phyloP scores from a whole-genome alignment of 805 yeast genomes.

The Candida fluviatilis region DNA sequence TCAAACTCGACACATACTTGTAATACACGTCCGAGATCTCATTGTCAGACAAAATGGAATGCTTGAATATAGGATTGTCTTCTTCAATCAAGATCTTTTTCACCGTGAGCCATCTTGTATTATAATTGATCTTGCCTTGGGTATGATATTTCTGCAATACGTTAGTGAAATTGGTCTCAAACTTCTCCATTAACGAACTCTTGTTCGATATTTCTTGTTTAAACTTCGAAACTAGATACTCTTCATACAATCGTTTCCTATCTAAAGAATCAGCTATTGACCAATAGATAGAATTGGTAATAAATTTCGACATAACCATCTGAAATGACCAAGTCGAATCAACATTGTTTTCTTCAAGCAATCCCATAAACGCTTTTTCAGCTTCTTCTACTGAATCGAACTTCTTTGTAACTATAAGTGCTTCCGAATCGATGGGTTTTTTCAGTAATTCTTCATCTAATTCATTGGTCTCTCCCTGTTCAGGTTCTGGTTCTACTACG shows the following conservation, averaged over 20 bases:
- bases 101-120: conserved; percentile 62
- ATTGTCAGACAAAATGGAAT: conserved; percentile 54
- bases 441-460: conserved; percentile 17
- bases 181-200: conserved; percentile 49
- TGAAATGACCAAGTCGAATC: conserved; percentile 77
- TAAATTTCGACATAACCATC: conserved; percentile 54
- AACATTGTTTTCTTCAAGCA: conserved; percentile 54
- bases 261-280: conserved; percentile 53
- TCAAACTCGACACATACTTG: conserved; percentile 43
- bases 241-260: conserved; percentile 62
- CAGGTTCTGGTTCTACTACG: background rate
- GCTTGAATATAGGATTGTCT: conserved; percentile 63
- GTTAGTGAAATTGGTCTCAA: conserved; percentile 48
- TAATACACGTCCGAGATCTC: conserved; percentile 53
- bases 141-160: conserved; percentile 37
- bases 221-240: conserved; percentile 42
- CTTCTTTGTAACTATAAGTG: conserved; percentile 20
- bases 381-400: conserved; percentile 28
- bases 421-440: conserved; percentile 17
- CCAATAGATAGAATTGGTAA: conserved; percentile 67
- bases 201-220: conserved; percentile 52
- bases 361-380: conserved; percentile 41
- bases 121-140: conserved; percentile 41
- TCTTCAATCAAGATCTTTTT: conserved; percentile 46
- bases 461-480: conserved; percentile 8